These are phyloP conservation scores for Medicago ruthenica DNA, from an alignment of 306 rosid genomes.

Conservation along the genomic window DNA sequence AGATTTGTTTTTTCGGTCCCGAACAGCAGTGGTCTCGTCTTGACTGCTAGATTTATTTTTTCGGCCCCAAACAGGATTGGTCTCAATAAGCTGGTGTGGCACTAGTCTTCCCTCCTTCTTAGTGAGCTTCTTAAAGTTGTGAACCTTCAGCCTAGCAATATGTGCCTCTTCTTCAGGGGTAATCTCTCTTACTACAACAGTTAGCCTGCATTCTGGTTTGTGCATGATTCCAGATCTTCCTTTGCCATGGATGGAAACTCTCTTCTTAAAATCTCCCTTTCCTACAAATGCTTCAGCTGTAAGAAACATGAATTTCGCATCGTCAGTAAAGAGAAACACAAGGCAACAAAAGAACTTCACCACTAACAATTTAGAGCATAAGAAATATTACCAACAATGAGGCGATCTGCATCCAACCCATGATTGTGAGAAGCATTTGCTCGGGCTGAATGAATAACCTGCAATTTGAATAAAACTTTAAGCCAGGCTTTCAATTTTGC, in stretches of 20 bases:
- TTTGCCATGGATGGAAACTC: constrained; percentile 58
- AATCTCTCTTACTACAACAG: constrained; percentile 82
- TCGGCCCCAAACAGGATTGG: constrained; percentile 82
- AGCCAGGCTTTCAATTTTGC: background rate
- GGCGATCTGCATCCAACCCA: constrained; percentile 83
- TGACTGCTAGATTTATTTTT: constrained; percentile 56
- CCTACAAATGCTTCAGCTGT: constrained; percentile 92
- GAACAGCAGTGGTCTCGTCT: background rate
- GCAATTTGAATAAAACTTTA: constrained; percentile 34
- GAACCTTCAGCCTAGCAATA: constrained; percentile 82
- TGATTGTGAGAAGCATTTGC: constrained; percentile 96
- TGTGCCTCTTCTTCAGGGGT: constrained; percentile 88
- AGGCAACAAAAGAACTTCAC: constrained; percentile 29
- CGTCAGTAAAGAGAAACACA: constrained; percentile 42
- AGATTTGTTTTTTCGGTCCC: constrained; percentile 18
- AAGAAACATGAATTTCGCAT: constrained; percentile 31
- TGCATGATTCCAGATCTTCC: constrained; percentile 54
- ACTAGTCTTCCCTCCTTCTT: constrained; percentile 78
- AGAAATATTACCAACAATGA: constrained; percentile 72
- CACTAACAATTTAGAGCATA: constrained; percentile 13
- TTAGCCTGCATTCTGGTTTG: constrained; percentile 82
- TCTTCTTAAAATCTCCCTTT: constrained; percentile 68
- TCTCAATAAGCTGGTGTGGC: constrained; percentile 91
- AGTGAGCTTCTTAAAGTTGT: constrained; percentile 70
- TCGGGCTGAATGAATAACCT: constrained; percentile 92